Evolutionary conservation across 192 early-diverging fungal species (phyloP).

Genomic region (Kappamyces sp.): DNA sequence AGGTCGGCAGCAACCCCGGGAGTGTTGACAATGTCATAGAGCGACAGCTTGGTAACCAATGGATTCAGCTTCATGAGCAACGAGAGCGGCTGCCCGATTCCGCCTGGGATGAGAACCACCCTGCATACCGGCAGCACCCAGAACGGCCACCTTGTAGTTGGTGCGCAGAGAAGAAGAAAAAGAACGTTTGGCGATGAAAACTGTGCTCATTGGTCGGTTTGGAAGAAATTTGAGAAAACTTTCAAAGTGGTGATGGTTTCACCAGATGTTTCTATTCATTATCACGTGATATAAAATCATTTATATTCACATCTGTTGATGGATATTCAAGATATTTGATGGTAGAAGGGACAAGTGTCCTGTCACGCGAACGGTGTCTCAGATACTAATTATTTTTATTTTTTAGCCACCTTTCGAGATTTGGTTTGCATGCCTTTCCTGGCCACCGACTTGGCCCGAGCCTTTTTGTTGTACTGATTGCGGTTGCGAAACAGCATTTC

Average conservation of each 20-base stretch:
- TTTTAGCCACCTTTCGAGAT: no score
- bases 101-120: slow-evolving; percentile 18
- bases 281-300: no score
- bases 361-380: no score
- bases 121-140: slow-evolving; percentile 60
- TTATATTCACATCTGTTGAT: no score
- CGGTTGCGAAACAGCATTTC: slow-evolving; percentile 8
- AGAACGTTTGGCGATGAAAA: not conserved
- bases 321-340: no score
- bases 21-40: slow-evolving; percentile 97
- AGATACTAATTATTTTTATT: no score
- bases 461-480: slow-evolving; percentile 18
- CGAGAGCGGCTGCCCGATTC: slow-evolving; percentile 96
- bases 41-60: slow-evolving; percentile 75
- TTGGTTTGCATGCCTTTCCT: no score
- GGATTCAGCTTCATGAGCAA: slow-evolving; percentile 87
- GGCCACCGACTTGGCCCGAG: not conserved
- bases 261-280: no score
- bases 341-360: no score
- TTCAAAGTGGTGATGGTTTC: no score
- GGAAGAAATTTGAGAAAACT: no score
- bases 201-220: no score
- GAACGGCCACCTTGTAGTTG: slow-evolving; percentile 45
- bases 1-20: slow-evolving; percentile 95
- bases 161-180: not conserved